phyloP scores from a whole-genome alignment of 2,329 filamentous ascomycete genomes.

The Fusarium sublunatum region DNA sequence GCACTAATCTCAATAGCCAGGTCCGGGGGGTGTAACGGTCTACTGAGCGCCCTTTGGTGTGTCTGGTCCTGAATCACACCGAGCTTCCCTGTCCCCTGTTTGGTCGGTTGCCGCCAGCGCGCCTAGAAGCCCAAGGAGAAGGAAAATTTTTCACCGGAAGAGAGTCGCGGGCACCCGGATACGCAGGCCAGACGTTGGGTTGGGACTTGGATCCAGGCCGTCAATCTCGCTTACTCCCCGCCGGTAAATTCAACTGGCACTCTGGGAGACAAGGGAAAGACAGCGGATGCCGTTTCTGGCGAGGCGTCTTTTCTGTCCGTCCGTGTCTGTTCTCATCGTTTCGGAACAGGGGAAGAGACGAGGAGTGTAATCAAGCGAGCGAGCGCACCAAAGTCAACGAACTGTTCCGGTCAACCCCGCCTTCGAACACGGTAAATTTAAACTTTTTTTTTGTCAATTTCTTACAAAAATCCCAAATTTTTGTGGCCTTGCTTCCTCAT shows the following conservation, averaged over 20 bases:
- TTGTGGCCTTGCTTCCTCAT: slow-evolving; percentile 27
- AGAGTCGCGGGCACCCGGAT: slow-evolving; percentile 44
- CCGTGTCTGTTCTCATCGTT: slow-evolving; percentile 24
- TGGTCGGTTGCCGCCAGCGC: slow-evolving; percentile 46
- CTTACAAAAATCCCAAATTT: slow-evolving; percentile 12
- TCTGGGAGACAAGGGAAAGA: slow-evolving; percentile 37
- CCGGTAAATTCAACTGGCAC: slow-evolving; percentile 51
- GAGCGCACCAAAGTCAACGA: slow-evolving; percentile 14
- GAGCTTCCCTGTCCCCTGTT: slow-evolving; percentile 42
- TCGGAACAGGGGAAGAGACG: slow-evolving; percentile 32
- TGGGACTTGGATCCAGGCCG: slow-evolving; percentile 44
- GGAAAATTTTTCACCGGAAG: slow-evolving; percentile 49
- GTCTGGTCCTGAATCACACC: slow-evolving; percentile 46
- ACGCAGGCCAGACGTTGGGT: slow-evolving; percentile 43
- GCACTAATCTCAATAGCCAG: slow-evolving; percentile 23
- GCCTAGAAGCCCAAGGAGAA: slow-evolving; percentile 48
- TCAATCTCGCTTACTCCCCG: slow-evolving; percentile 53
- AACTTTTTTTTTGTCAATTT: slow-evolving; percentile 14
- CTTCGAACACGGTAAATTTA: slow-evolving; percentile 15
- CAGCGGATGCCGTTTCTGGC: slow-evolving; percentile 30
- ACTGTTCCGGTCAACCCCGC: slow-evolving; percentile 25
- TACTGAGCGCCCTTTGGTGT: slow-evolving; percentile 33
- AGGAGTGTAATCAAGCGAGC: slow-evolving; percentile 7
- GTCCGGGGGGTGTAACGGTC: slow-evolving; percentile 40
- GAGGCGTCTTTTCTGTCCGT: slow-evolving; percentile 30